phyloP scores from a whole-genome alignment of 306 rosid genomes.

The Rosa chinensis region DNA sequence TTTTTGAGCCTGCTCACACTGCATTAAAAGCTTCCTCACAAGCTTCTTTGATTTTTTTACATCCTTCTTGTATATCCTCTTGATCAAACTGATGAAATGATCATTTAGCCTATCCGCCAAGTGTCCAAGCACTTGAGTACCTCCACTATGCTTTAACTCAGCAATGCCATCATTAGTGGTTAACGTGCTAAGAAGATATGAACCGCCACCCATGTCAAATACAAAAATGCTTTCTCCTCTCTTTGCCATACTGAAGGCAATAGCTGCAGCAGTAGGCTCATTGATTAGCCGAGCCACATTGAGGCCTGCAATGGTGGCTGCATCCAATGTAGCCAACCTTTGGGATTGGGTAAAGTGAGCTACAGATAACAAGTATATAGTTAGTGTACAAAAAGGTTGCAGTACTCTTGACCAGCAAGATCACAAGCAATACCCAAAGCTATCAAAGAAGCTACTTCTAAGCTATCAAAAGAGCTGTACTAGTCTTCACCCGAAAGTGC shows the following conservation, averaged over 20 bases:
- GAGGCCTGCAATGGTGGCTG: constrained; percentile 43
- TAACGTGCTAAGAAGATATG: constrained; percentile 51
- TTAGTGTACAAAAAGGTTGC: too few species aligned
- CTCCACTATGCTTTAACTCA: constrained; percentile 39
- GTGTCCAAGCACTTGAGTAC: constrained; percentile 31
- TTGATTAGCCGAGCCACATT: constrained; percentile 44
- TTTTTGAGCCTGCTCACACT: constrained; percentile 53
- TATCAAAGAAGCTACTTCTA: too few species aligned
- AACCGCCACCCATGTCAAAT: constrained; percentile 53
- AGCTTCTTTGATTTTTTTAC: constrained; percentile 43
- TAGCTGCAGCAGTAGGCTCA: constrained; percentile 49
- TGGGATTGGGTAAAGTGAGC: constrained; percentile 51
- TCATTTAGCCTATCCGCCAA: constrained; percentile 53
- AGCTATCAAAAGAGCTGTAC: too few species aligned
- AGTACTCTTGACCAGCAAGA: too few species aligned
- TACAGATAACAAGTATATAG: background rate
- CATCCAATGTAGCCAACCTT: constrained; percentile 51
- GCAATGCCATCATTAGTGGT: constrained; percentile 49
- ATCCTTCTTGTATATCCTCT: constrained; percentile 42
- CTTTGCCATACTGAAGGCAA: constrained; percentile 45
- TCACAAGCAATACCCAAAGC: too few species aligned
- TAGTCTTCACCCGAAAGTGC: too few species aligned
- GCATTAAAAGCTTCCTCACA: constrained; percentile 45
- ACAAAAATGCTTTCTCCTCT: constrained; percentile 46
- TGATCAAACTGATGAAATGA: constrained; percentile 46